Evolutionary conservation across 495 filamentous ascomycete species (phyloP).

Genomic region (Penicillium bovifimosum): DNA sequence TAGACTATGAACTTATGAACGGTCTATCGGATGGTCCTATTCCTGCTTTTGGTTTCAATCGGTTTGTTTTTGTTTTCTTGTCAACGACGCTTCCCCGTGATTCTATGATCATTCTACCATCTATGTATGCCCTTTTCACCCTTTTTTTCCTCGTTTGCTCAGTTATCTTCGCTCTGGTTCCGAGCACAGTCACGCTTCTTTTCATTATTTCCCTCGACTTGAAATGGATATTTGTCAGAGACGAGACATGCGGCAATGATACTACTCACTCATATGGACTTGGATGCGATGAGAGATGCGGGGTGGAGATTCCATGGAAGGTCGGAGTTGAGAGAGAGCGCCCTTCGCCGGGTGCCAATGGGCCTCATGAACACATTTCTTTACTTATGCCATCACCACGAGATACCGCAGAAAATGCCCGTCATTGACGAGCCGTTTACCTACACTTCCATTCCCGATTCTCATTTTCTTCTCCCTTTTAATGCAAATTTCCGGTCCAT

Average conservation of each 20-base stretch:
- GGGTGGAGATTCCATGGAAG: conserved; percentile 1
- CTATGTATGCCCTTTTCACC: conserved; percentile 14
- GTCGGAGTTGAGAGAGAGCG: conserved; percentile 5
- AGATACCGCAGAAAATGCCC: conserved; percentile 34
- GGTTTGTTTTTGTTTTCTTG: conserved; percentile 17
- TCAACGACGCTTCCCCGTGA: conserved; percentile 16
- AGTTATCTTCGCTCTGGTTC: conserved; percentile 9
- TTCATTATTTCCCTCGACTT: conserved; percentile 8
- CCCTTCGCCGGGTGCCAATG: conserved; percentile 17
- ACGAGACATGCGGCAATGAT: conserved; percentile 2
- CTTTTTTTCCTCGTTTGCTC: conserved; percentile 8
- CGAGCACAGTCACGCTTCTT: conserved; percentile 2
- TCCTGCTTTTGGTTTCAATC: conserved; percentile 10
- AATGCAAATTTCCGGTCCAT: neutral
- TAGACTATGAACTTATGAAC: conserved; percentile 11
- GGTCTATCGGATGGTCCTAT: conserved; percentile 1
- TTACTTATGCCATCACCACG: conserved; percentile 27
- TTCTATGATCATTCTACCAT: conserved; percentile 20
- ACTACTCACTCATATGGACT: neutral
- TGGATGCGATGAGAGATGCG: conserved; percentile 5
- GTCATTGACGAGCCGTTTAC: conserved; percentile 28
- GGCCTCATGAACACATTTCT: conserved; percentile 24
- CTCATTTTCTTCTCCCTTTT: neutral
- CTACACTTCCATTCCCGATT: conserved; percentile 12
- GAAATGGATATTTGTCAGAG: conserved; percentile 6